A percentile compares a stretch with the other conserved stretches of the same genome.
Conservation (phyloP, 441 rosid species). For the Mallotus repandus region DNA sequence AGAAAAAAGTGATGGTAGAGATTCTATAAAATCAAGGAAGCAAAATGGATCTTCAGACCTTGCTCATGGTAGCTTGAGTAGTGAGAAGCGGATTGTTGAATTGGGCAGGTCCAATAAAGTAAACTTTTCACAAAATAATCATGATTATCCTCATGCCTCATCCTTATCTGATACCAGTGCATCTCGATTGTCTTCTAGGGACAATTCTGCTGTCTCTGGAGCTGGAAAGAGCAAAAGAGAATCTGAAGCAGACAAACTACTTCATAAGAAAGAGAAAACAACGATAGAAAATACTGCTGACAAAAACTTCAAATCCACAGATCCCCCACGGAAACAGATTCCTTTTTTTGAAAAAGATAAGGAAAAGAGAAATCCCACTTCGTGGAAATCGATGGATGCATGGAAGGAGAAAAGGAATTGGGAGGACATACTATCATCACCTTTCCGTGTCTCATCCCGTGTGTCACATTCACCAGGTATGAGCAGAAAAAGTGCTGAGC, state of each 20-base stretch:
- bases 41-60: constrained; percentile 34
- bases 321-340: constrained; percentile 42
- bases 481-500: constrained; percentile 73
- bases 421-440: constrained; percentile 76
- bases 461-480: constrained; percentile 65
- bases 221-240: constrained; percentile 56
- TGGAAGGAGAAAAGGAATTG: constrained; percentile 88
- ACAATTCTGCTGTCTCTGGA: constrained; percentile 30
- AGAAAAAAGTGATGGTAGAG: constrained; percentile 32
- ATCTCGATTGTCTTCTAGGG: constrained; percentile 37
- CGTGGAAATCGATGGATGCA: constrained; percentile 74
- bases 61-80: constrained; percentile 28
- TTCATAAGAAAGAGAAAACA: constrained; percentile 45
- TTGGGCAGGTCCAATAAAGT: constrained; percentile 41
- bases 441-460: constrained; percentile 62
- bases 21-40: constrained; percentile 36
- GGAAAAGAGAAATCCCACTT: constrained; percentile 49
- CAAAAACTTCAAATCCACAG: constrained; percentile 41
- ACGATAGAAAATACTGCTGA: constrained; percentile 36
- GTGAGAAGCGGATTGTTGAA: constrained; percentile 35
- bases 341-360: constrained; percentile 50
- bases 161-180: constrained; percentile 33
- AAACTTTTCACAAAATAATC: constrained; percentile 34
- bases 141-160: constrained; percentile 29
- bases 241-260: constrained; percentile 43